Percentiles rank a stretch among this genome's conserved stretches.
phyloP scores from a whole-genome alignment of 2,329 filamentous ascomycete genomes.

The Microcyclosporella mali region DNA sequence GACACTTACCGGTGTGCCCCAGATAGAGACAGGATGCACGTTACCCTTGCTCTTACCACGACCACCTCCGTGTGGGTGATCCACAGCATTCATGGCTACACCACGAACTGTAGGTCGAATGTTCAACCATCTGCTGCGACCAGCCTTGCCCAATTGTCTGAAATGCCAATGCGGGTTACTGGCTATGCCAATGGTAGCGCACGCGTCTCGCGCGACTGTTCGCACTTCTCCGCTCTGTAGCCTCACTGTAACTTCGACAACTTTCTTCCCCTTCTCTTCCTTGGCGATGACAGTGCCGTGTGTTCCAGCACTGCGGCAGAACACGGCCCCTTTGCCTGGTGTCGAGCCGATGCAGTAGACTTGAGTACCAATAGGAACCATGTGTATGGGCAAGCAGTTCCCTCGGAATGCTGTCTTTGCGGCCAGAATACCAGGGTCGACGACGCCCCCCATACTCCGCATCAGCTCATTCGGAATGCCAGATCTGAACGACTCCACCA shows the following conservation, averaged over 20 bases:
- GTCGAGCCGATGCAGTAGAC: conserved; percentile 83
- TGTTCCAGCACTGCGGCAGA: conserved; percentile 91
- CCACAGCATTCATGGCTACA: conserved; percentile 97
- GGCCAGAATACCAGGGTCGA: conserved; percentile 93
- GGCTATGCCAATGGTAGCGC: conserved; percentile 86
- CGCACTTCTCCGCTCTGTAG: conserved; percentile 91
- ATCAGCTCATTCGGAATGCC: conserved; percentile 85
- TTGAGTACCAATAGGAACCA: conserved; percentile 90
- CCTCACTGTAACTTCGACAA: conserved; percentile 74
- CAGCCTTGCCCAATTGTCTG: conserved; percentile 87
- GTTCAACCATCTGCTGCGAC: conserved; percentile 85
- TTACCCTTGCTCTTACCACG: conserved; percentile 99
- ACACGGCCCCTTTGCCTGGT: conserved; percentile 68
- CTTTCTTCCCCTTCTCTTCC: conserved; percentile 67
- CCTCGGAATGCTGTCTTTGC: conserved; percentile 90
- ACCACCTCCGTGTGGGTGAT: conserved; percentile 98
- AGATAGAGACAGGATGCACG: conserved; percentile 86
- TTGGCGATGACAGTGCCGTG: conserved; percentile 85
- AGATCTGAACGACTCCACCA: conserved; percentile 82
- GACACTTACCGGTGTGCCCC: conserved; percentile 81
- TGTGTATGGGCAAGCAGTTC: conserved; percentile 90
- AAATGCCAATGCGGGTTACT: conserved; percentile 93
- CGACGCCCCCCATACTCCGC: conserved; percentile 81
- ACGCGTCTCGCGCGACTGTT: conserved; percentile 83
- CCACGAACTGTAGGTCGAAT: conserved; percentile 93